These are phyloP conservation scores for Lipomyces chichibuensis DNA, from an alignment of 805 yeast species.

Conservation along the genomic window DNA sequence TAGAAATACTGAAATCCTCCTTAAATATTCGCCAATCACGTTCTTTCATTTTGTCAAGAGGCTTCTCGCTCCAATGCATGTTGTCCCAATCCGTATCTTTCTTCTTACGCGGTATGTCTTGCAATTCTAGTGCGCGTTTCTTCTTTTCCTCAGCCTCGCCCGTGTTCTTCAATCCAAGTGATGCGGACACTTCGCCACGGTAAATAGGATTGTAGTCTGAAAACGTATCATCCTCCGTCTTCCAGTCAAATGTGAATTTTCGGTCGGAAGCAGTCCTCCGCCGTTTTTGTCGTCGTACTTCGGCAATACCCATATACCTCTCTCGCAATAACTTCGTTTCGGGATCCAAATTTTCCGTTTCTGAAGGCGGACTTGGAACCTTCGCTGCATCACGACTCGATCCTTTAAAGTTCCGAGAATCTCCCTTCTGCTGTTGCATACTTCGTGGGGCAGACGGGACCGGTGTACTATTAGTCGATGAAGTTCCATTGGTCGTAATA, in stretches of 20 bases:
- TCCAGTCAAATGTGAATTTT: slow-evolving; percentile 73
- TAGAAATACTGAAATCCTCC: slow-evolving; percentile 72
- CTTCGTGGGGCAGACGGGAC: slow-evolving; percentile 5
- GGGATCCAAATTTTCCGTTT: slow-evolving; percentile 2
- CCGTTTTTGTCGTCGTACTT: slow-evolving; percentile 20
- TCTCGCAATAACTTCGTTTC: slow-evolving; percentile 29
- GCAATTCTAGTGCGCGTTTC: slow-evolving; percentile 26
- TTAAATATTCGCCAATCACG: slow-evolving; percentile 89
- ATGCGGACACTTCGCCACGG: slow-evolving; percentile 24
- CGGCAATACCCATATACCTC: slow-evolving; percentile 29
- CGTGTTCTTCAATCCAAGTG: neutral
- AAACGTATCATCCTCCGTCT: slow-evolving; percentile 66
- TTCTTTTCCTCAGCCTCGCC: slow-evolving; percentile 14
- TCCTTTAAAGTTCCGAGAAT: neutral
- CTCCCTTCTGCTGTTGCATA: neutral
- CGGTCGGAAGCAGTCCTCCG: slow-evolving; percentile 35
- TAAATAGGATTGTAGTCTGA: slow-evolving; percentile 50
- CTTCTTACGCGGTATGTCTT: slow-evolving; percentile 37
- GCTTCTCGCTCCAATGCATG: slow-evolving; percentile 72
- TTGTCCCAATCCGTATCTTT: slow-evolving; percentile 40
- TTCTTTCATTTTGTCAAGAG: slow-evolving; percentile 63
- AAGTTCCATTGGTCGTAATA: neutral
- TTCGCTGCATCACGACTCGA: neutral
- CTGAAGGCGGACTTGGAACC: neutral
- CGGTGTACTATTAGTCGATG: slow-evolving; percentile 3